Evolutionary conservation across 225 moss, liverwort and hornwort species (phyloP).

Genomic region (Pseudoscleropodium purum): DNA sequence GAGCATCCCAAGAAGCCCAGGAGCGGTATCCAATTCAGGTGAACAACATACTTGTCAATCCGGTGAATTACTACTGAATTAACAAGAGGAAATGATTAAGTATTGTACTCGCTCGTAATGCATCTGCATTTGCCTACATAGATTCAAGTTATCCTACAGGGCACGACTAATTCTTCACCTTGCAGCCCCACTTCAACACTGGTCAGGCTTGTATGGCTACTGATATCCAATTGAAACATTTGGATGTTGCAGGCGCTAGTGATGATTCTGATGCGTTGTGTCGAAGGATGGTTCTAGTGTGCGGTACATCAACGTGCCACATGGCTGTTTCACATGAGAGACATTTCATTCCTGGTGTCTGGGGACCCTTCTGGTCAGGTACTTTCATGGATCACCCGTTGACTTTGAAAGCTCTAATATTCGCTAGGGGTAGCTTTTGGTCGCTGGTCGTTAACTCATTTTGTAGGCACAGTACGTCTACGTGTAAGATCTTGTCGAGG

Average conservation of each 20-base stretch:
- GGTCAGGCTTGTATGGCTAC: neutral
- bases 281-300: slow-evolving; percentile 91
- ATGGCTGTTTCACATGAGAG: slow-evolving; percentile 83
- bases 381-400: neutral
- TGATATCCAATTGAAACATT: neutral
- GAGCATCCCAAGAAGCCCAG: slow-evolving; percentile 59
- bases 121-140: neutral
- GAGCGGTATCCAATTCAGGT: slow-evolving; percentile 21
- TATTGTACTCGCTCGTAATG: neutral
- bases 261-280: slow-evolving; percentile 62
- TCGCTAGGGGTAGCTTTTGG: neutral
- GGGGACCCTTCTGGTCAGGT: slow-evolving; percentile 99
- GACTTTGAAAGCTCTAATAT: neutral
- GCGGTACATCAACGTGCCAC: slow-evolving; percentile 98
- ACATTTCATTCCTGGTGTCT: slow-evolving; percentile 94
- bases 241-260: slow-evolving; percentile 20
- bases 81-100: neutral
- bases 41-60: neutral
- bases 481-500: neutral
- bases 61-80: neutral
- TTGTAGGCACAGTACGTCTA: neutral
- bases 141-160: neutral
- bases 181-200: neutral
- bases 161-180: neutral
- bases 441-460: neutral